Percentiles rank a stretch among this genome's conserved stretches.
These are phyloP conservation scores for Mentha longifolia DNA, from an alignment of 257 asterid species.

Conservation along the genomic window DNA sequence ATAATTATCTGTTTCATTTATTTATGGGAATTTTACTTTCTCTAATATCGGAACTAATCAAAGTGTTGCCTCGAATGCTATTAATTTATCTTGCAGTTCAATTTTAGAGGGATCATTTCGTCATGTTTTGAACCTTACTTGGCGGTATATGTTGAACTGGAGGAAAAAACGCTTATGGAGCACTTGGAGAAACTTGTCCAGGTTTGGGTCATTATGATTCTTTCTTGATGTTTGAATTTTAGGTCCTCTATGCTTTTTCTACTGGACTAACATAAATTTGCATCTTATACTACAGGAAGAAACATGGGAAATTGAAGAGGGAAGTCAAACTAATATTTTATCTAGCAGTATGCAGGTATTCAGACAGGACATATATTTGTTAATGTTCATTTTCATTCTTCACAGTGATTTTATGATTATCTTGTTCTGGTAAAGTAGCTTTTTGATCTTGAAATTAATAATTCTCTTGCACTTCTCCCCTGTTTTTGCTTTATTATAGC, in stretches of 20 bases:
- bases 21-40: constrained; percentile 27
- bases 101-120: constrained; percentile 94
- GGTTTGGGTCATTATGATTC: constrained; percentile 51
- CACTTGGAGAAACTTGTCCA: constrained; percentile 93
- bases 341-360: constrained; percentile 97
- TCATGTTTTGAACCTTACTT: constrained; percentile 98
- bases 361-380: background rate
- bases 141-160: constrained; percentile 88
- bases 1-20: constrained; percentile 25
- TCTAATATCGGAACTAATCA: constrained; percentile 27
- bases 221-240: constrained; percentile 19
- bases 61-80: constrained; percentile 32
- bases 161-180: constrained; percentile 98
- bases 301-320: constrained; percentile 97
- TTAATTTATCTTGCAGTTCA: constrained; percentile 69
- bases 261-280: constrained; percentile 31
- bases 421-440: constrained; percentile 24
- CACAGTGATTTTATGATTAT: background rate
- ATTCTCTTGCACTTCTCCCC: constrained; percentile 4
- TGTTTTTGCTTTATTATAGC: constrained; percentile 13
- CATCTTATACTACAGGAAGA: constrained; percentile 72
- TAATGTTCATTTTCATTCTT: background rate
- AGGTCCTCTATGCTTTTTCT: constrained; percentile 27
- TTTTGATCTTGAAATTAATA: background rate
- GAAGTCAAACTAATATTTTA: constrained; percentile 88